phyloP scores from a whole-genome alignment of 371 early-diverging fungal genomes.

The Batkoa obscura region DNA sequence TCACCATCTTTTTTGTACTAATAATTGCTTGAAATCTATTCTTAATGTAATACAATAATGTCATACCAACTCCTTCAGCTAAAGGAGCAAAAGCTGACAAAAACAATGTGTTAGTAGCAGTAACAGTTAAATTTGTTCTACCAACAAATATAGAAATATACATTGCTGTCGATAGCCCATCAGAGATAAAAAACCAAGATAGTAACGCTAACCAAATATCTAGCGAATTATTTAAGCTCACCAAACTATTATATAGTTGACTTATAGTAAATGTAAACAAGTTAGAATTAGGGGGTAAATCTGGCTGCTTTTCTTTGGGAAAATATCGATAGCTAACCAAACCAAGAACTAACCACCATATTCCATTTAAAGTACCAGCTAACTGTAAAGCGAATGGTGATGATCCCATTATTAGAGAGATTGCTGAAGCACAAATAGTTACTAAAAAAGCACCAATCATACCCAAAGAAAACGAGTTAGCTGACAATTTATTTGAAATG shows the following conservation, averaged over 20 bases:
- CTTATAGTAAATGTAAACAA: constrained; percentile 11
- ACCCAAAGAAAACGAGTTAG: constrained; percentile 20
- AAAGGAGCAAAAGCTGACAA: constrained; percentile 22
- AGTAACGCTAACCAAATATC: constrained; percentile 13
- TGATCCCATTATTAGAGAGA: constrained; percentile 15
- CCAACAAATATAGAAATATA: constrained; percentile 17
- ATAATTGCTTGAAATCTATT: too few species aligned
- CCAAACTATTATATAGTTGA: constrained; percentile 17
- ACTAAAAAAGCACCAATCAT: constrained; percentile 20
- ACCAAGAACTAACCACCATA: constrained; percentile 27
- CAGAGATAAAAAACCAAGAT: constrained; percentile 22
- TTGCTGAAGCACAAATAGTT: constrained; percentile 20
- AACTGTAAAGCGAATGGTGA: constrained; percentile 13
- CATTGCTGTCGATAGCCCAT: constrained; percentile 18
- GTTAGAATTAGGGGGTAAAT: constrained; percentile 22
- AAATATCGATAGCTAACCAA: constrained; percentile 16
- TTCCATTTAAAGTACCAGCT: constrained; percentile 21
- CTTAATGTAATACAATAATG: not conserved
- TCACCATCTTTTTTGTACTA: constrained; percentile 8
- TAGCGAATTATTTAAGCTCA: not conserved
- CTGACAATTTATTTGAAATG: constrained; percentile 22
- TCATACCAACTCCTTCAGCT: constrained; percentile 19
- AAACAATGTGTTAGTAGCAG: constrained; percentile 11
- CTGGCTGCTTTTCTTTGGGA: constrained; percentile 27
- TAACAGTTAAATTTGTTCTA: constrained; percentile 1